phyloP scores from a whole-genome alignment of 202 grass and related monocot species.

The Zizania palustris region DNA sequence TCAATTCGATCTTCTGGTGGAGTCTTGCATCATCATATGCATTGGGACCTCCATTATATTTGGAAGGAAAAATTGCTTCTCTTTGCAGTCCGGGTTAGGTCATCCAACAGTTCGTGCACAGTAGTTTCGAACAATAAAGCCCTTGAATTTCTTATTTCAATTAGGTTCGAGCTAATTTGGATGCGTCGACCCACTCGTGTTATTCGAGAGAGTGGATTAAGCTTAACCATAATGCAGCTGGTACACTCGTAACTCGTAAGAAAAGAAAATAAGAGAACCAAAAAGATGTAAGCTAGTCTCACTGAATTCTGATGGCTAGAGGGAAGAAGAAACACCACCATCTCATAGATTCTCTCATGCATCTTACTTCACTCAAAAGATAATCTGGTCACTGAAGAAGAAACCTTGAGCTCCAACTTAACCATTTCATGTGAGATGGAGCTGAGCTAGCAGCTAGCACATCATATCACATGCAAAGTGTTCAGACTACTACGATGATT shows the following conservation, averaged over 20 bases:
- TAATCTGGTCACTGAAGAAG: background rate
- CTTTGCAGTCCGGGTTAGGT: too few relatives aligned
- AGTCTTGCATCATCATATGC: too few relatives aligned
- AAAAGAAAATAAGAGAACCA: background rate
- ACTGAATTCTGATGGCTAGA: background rate
- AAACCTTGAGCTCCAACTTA: background rate
- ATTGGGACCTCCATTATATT: too few relatives aligned
- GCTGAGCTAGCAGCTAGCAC: too few relatives aligned
- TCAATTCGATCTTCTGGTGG: too few relatives aligned
- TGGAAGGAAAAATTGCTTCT: slow-evolving; percentile 10
- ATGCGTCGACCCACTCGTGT: too few relatives aligned
- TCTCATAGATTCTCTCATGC: background rate
- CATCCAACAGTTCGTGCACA: too few relatives aligned
- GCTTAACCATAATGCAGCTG: background rate
- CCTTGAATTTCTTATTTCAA: too few relatives aligned
- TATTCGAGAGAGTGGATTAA: too few relatives aligned
- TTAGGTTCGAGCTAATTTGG: too few relatives aligned
- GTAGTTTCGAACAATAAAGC: too few relatives aligned
- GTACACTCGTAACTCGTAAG: background rate
- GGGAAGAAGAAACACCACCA: background rate
- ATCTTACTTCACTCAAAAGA: slow-evolving; percentile 25
- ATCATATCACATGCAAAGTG: background rate
- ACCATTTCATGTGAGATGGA: background rate
- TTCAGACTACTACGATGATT: background rate
- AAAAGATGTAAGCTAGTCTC: background rate